Evolutionary conservation across 345 rosid species (phyloP), one percentile per base, ranked within the genome.

Genomic region (Salix exigua): DNA sequence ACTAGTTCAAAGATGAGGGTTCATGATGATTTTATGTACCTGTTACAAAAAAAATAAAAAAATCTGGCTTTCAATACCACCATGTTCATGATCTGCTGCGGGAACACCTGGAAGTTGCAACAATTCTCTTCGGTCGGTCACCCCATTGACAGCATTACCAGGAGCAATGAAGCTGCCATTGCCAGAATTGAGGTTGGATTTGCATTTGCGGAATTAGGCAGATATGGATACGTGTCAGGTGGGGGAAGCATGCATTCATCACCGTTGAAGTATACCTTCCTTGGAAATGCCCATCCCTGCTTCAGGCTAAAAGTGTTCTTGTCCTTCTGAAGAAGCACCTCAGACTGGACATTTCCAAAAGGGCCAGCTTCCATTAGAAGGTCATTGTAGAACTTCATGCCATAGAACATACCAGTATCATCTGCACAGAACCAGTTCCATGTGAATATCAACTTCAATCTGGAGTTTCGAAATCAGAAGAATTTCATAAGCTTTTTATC

Each of bases 211-310:
- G 91, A 83, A 79, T 85, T 94, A 64, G 98, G 97, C 75, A 94
- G 87, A 69, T 77, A 90, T 26, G 98, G 97, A 82, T 91, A 94
- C 17, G 91, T 70, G 58, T 92, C 99, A 17, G 99, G 99, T 61
- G 94, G 87, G 4, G 98, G 98, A 30, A 93, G 83, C 91, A 89
- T 87, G 83, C 99, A 93, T 71, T 92, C 97, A 63, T 96, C 97
- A 0, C 99, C 98, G 67, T 93, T 89, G 83, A 96, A 91, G 85
- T 96, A 96, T 1, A 93, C 96, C 82, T 89, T 91, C 79, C 92
- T 77, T 0, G 99, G 98, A 79, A 96, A 96, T 2, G 95, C 98
- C 98, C 99, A 93, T 30, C 99, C 99, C 58, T 96, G 91, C 80
- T 89, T 88, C 77, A 96, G 86, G 58, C 92, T 88, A 77, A 91